Percentiles rank a stretch among this genome's conserved stretches.
phyloP scores from a whole-genome alignment of 2,329 filamentous ascomycete genomes.

The Botrytis aclada region DNA sequence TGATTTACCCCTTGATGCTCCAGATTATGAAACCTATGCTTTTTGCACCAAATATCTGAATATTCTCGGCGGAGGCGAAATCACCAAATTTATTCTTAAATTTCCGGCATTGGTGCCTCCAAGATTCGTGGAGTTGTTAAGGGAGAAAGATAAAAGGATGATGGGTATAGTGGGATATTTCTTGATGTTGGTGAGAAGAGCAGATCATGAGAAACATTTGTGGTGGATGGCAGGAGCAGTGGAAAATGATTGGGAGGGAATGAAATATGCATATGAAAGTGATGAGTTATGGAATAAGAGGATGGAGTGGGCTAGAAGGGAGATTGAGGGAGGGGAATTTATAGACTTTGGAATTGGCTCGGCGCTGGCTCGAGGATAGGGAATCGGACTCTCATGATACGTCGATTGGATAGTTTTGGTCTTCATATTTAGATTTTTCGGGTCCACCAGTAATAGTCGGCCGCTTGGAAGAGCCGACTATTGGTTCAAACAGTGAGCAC shows the following conservation, averaged over 20 bases:
- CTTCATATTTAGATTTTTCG: no score
- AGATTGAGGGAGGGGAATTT: background rate
- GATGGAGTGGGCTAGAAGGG: slow-evolving; percentile 11
- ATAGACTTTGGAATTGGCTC: background rate
- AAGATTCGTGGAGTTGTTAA: background rate
- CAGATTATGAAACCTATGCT: background rate
- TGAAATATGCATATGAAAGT: background rate
- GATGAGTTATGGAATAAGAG: background rate
- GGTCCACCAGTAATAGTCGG: no score
- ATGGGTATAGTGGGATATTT: slow-evolving; percentile 13
- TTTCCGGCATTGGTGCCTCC: background rate
- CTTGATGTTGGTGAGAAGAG: slow-evolving; percentile 7
- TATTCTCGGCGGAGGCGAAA: background rate
- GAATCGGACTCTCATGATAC: no score
- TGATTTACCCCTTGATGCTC: background rate
- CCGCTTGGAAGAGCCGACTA: no score
- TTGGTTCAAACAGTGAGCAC: no score
- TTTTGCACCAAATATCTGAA: background rate
- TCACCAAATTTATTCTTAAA: background rate
- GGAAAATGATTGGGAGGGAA: background rate
- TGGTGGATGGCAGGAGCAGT: slow-evolving; percentile 12
- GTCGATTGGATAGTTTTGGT: no score
- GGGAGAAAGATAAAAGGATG: background rate
- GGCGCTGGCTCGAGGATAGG: background rate
- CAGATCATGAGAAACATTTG: background rate